Evolutionary conservation across 2,329 filamentous ascomycete species (phyloP).

Genomic region (Trichoderma aggressivum): DNA sequence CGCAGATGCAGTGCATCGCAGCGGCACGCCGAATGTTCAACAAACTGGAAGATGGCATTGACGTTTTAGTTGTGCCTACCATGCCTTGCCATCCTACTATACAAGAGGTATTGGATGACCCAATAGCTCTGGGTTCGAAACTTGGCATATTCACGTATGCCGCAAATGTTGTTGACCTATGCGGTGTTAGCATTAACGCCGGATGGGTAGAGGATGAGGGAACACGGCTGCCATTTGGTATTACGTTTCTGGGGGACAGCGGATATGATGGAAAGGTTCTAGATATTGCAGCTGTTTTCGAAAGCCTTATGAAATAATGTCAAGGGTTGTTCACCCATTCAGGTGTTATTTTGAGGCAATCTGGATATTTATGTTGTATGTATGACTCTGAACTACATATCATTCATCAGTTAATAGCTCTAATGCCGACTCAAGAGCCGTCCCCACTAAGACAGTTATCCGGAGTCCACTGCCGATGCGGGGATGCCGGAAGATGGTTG

Average conservation of each 20-base stretch:
- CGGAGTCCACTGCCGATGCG: constrained; percentile 1
- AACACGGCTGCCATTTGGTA: not conserved
- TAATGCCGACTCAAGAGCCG: not conserved
- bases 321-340: not conserved
- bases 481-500: not conserved
- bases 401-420: not conserved
- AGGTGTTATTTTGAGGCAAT: not conserved
- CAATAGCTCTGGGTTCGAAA: not conserved
- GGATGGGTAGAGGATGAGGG: not conserved
- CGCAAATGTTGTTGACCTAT: constrained; percentile 3
- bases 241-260: not conserved
- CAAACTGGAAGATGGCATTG: not conserved
- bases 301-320: not conserved
- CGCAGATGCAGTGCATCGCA: constrained; percentile 1
- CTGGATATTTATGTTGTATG: not conserved
- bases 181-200: constrained; percentile 3
- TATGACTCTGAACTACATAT: not conserved
- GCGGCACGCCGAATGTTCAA: not conserved
- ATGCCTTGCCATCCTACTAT: not conserved
- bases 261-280: not conserved
- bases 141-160: not conserved
- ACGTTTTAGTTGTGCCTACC: constrained; percentile 4
- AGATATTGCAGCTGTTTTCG: constrained; percentile 1
- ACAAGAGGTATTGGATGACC: not conserved
- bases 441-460: not conserved